These are phyloP conservation scores for Pseudopithomyces chartarum DNA, from an alignment of 2,329 filamentous ascomycete species.

Conservation along the genomic window DNA sequence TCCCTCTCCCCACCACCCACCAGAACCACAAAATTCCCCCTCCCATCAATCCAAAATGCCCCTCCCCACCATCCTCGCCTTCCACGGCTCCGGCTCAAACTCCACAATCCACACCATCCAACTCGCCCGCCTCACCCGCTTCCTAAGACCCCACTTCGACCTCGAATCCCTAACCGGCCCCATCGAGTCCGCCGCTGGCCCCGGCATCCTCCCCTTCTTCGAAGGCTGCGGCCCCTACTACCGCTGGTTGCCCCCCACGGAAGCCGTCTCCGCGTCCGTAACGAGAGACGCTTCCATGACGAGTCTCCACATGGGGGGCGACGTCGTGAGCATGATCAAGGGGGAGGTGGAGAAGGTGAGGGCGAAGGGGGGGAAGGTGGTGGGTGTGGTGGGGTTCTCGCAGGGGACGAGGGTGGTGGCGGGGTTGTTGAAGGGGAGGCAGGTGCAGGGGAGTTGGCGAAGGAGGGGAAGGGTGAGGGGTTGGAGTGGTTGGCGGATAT, in stretches of 20 bases:
- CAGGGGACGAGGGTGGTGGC: conserved; percentile 43
- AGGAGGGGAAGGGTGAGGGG: conserved; percentile 17
- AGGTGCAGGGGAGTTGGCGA: conserved; percentile 23
- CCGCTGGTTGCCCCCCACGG: conserved; percentile 34
- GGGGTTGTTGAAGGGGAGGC: conserved; percentile 31
- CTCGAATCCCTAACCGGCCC: conserved; percentile 34
- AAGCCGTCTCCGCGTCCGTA: conserved; percentile 20
- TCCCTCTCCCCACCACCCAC: background rate
- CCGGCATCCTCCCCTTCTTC: conserved; percentile 45
- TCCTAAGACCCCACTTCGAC: conserved; percentile 30
- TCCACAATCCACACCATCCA: conserved; percentile 40
- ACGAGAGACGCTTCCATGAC: conserved; percentile 21
- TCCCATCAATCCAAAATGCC: background rate
- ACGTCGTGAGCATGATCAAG: conserved; percentile 29
- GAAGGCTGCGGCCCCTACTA: conserved; percentile 44
- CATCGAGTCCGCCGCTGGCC: conserved; percentile 39
- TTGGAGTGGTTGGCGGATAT: conserved; percentile 25
- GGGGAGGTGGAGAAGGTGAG: conserved; percentile 18
- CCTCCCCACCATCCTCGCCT: conserved; percentile 36
- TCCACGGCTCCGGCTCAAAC: conserved; percentile 44
- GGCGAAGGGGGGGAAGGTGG: conserved; percentile 26
- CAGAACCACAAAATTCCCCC: background rate
- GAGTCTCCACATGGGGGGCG: conserved; percentile 15
- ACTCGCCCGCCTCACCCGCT: conserved; percentile 32
- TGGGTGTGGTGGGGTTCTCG: conserved; percentile 37